phyloP scores from a whole-genome alignment of 2,329 filamentous ascomycete genomes.

The Teratosphaeria epicoccoides region DNA sequence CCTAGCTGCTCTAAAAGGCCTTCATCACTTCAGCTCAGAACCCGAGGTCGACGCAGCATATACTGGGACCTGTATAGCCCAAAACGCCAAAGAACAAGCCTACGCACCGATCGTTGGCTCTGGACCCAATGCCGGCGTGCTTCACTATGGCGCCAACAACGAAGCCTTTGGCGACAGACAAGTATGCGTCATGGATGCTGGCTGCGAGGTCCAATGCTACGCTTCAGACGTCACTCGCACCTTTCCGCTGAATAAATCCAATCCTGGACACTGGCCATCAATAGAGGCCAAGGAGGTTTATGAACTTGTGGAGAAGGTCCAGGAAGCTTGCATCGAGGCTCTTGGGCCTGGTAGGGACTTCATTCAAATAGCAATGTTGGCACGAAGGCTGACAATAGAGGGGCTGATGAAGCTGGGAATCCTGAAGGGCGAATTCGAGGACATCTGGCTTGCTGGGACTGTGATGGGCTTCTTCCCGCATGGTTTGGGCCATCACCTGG shows the following conservation, averaged over 20 bases:
- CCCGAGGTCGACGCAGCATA: slow-evolving; percentile 75
- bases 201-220: slow-evolving; percentile 75
- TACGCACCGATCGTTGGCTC: slow-evolving; percentile 84
- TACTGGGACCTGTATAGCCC: slow-evolving; percentile 57
- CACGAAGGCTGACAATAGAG: slow-evolving; percentile 62
- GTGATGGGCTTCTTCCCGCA: slow-evolving; percentile 40
- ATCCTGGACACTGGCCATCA: slow-evolving; percentile 51
- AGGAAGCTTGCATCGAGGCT: slow-evolving; percentile 60
- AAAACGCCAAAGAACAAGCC: slow-evolving; percentile 65
- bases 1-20: slow-evolving; percentile 54
- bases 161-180: slow-evolving; percentile 54
- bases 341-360: slow-evolving; percentile 67
- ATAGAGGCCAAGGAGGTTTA: slow-evolving; percentile 64
- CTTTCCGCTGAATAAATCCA: slow-evolving; percentile 52
- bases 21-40: slow-evolving; percentile 60
- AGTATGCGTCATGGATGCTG: slow-evolving; percentile 75
- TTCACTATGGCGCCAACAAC: slow-evolving; percentile 81
- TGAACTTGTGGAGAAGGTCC: slow-evolving; percentile 71
- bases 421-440: slow-evolving; percentile 48
- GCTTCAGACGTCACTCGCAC: slow-evolving; percentile 85
- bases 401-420: slow-evolving; percentile 68
- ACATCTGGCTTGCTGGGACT: slow-evolving; percentile 33
- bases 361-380: slow-evolving; percentile 52
- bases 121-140: slow-evolving; percentile 68
- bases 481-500: slow-evolving; percentile 40